Evolutionary conservation across 306 rosid genomes (phyloP), one percentile per base, ranked within the genome.

Genomic region (Lagenaria siceraria): DNA sequence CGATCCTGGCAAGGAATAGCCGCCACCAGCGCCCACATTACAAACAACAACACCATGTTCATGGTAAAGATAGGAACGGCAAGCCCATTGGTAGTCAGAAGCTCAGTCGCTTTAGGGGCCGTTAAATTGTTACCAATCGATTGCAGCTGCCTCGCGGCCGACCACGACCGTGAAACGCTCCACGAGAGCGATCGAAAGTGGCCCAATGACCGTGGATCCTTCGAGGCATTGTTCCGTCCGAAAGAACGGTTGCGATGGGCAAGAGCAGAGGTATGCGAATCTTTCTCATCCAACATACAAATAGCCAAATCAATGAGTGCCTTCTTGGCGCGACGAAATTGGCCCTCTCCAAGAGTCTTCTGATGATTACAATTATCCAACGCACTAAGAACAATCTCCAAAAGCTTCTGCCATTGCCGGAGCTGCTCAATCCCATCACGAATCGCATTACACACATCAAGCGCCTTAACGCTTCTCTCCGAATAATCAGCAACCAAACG

Each of bases 1-100:
- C 98, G 85, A 76, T 94, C 97, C 86, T 94, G 98, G 87, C 98
- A 94, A 0, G 98, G 98, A 81, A 94, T 92, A 19, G 98, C 96
- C 14, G 98, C 98, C 79, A 94, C 98, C 55, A 94, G 82, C 29
- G 89, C 90, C 98, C 97, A 94, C 96, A 87, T 90, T 64, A 87
- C 86, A 63, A 94, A 90, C 77, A 92, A 77, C 42, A 94, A 65
- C 13, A 94, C 71, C 18, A 83, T 81, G 74, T 84, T 94, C 86
- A 89, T 83, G 1, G 92, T 88, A 55, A 80, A 94, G 48, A 94
- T 76, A 19, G 93, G 83, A 24, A 83, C 63, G 0, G 94, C 95
- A 3, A 94, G 83, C 27, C 98, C 95, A 66, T 80, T 76, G 0
- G 94, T 78, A 43, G 91, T 83, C 27, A 81, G 83, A 12, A 90